These are phyloP conservation scores for Amanita pallidorosea DNA, from an alignment of 768 basidiomycete genomes.

Conservation along the genomic window DNA sequence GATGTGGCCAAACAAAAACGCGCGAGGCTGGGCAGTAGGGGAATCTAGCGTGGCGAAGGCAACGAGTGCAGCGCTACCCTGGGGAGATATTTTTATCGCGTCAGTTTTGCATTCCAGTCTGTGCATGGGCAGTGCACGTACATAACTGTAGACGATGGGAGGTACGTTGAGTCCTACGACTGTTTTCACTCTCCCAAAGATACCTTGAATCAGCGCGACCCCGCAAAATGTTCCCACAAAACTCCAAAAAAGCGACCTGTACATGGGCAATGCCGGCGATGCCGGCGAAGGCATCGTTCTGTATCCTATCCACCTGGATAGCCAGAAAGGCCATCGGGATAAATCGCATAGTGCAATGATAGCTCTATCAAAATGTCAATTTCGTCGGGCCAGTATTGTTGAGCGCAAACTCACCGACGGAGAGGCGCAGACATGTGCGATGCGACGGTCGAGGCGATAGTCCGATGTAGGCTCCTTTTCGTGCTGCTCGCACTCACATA, in stretches of 20 bases:
- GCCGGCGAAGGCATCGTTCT: constrained; percentile 23
- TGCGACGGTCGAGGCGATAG: not conserved
- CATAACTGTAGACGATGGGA: constrained; percentile 36
- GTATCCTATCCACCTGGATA: constrained; percentile 35
- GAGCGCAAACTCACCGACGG: not conserved
- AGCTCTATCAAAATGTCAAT: not conserved
- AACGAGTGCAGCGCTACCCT: constrained; percentile 46
- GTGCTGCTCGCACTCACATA: not conserved
- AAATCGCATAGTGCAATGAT: not conserved
- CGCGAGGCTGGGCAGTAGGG: constrained; percentile 42
- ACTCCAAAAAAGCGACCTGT: constrained; percentile 38
- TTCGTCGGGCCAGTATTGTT: not conserved
- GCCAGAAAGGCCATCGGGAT: constrained; percentile 17
- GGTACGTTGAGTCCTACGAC: constrained; percentile 36
- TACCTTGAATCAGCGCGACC: constrained; percentile 36
- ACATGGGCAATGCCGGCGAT: constrained; percentile 19
- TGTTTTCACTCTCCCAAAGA: constrained; percentile 35
- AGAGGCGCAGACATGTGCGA: not conserved
- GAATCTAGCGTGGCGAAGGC: constrained; percentile 38
- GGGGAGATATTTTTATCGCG: constrained; percentile 1
- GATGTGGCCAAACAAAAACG: constrained; percentile 41
- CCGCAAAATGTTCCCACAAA: constrained; percentile 42
- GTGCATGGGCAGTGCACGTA: constrained; percentile 15
- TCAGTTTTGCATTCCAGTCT: not conserved
- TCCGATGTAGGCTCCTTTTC: too few species aligned